These are phyloP conservation scores for Hypoxylon intermedium DNA, from an alignment of 495 filamentous ascomycete species.

Conservation along the genomic window DNA sequence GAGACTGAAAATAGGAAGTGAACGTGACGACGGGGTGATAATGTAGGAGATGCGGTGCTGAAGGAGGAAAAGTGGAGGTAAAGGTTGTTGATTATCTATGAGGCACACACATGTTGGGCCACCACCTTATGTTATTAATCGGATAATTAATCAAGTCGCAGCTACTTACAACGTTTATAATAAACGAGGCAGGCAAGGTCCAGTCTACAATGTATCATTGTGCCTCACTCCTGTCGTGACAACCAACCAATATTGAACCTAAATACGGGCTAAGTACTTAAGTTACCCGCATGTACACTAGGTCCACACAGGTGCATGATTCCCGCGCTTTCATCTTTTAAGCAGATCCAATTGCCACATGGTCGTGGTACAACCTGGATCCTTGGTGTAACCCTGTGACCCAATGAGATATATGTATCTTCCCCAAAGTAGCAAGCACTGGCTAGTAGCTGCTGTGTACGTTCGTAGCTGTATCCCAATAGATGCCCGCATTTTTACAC, in stretches of 20 bases:
- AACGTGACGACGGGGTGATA: background rate
- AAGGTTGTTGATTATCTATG: background rate
- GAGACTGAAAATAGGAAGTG: constrained; percentile 20
- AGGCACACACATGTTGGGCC: background rate
- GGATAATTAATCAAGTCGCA: background rate
- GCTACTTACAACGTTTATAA: background rate
- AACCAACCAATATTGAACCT: too few species aligned
- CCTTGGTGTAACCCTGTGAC: constrained; percentile 4
- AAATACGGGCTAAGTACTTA: too few species aligned
- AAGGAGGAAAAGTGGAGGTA: background rate
- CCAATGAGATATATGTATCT: constrained; percentile 17
- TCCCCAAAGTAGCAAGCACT: constrained; percentile 26
- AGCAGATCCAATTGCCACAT: constrained; percentile 28
- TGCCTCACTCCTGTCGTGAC: too few species aligned
- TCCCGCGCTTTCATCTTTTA: constrained; percentile 7
- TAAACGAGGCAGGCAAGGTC: background rate
- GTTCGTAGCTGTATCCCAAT: too few species aligned
- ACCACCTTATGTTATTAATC: too few species aligned
- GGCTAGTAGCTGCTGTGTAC: constrained; percentile 6
- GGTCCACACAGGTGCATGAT: background rate
- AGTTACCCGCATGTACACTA: background rate
- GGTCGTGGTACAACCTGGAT: constrained; percentile 9
- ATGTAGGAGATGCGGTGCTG: constrained; percentile 7
- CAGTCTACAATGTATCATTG: too few species aligned
- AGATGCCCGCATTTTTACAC: background rate